These are phyloP conservation scores for Cryptosporidium viatorum DNA, from an alignment of 169 alveolate genomes.

Conservation along the genomic window DNA sequence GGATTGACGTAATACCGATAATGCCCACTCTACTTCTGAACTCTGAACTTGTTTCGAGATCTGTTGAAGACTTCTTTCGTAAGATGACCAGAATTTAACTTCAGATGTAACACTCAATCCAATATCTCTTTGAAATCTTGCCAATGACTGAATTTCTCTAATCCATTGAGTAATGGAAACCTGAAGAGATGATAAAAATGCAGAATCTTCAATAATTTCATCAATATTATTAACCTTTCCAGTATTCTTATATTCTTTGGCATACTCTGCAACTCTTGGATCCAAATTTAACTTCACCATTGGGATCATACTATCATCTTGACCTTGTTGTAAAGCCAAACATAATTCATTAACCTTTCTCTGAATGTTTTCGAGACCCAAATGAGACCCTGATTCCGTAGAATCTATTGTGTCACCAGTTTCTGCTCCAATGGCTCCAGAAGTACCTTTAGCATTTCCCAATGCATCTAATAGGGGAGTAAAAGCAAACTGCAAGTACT, in stretches of 20 bases:
- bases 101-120: conserved; percentile 86
- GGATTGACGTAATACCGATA: conserved; percentile 90
- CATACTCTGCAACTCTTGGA: conserved; percentile 86
- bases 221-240: conserved; percentile 77
- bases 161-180: conserved; percentile 85
- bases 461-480: conserved; percentile 77
- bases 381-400: conserved; percentile 29
- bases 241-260: conserved; percentile 80
- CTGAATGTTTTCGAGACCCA: conserved; percentile 74
- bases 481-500: conserved; percentile 79
- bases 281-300: conserved; percentile 88
- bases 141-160: conserved; percentile 84
- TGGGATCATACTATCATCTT: conserved; percentile 92
- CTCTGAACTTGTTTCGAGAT: conserved; percentile 87
- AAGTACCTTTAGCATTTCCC: conserved; percentile 37
- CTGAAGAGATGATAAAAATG: conserved; percentile 80
- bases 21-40: conserved; percentile 91
- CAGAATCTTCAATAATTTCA: conserved; percentile 75
- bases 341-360: conserved; percentile 87
- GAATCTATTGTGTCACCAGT: neutral
- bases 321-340: conserved; percentile 91
- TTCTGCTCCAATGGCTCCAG: conserved; percentile 16
- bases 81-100: conserved; percentile 89
- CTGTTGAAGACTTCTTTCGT: conserved; percentile 86
- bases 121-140: conserved; percentile 83